phyloP scores from a whole-genome alignment of 2,329 filamentous ascomycete genomes.

The Claviceps humidiphila region DNA sequence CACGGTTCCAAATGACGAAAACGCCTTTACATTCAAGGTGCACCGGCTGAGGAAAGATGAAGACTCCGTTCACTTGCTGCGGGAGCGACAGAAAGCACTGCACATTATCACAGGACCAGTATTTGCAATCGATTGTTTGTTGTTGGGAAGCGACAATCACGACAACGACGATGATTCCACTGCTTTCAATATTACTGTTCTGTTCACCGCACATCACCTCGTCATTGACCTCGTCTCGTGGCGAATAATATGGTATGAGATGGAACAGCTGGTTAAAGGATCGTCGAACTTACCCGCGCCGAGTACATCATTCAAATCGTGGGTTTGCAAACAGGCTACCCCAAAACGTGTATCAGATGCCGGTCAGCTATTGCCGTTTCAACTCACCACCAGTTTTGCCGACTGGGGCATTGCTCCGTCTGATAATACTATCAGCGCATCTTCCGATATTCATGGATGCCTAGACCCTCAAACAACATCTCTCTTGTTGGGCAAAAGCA shows the following conservation, averaged over 20 bases:
- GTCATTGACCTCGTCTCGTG: constrained; percentile 35
- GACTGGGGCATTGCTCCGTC: constrained; percentile 9
- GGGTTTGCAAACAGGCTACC: constrained; percentile 19
- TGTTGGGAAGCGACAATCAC: not conserved
- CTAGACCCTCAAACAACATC: not conserved
- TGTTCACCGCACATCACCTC: constrained; percentile 10
- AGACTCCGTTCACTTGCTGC: not conserved
- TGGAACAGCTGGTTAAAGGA: constrained; percentile 7
- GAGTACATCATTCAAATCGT: constrained; percentile 21
- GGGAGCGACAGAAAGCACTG: not conserved
- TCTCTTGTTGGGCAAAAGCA: constrained; percentile 12
- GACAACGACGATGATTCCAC: not conserved
- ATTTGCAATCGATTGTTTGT: not conserved
- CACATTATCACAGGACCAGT: not conserved
- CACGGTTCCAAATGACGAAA: constrained; percentile 5
- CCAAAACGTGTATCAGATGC: constrained; percentile 11
- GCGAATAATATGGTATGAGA: constrained; percentile 18
- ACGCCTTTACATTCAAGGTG: not conserved
- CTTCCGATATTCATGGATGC: not conserved
- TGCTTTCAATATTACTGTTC: not conserved
- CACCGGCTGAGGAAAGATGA: not conserved
- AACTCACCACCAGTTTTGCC: constrained; percentile 7
- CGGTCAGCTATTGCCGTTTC: constrained; percentile 3
- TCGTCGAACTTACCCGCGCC: constrained; percentile 3
- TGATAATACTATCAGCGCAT: constrained; percentile 4